Evolutionary conservation across 768 basidiomycete species (phyloP).

Genomic region (Leccinellum albellum): DNA sequence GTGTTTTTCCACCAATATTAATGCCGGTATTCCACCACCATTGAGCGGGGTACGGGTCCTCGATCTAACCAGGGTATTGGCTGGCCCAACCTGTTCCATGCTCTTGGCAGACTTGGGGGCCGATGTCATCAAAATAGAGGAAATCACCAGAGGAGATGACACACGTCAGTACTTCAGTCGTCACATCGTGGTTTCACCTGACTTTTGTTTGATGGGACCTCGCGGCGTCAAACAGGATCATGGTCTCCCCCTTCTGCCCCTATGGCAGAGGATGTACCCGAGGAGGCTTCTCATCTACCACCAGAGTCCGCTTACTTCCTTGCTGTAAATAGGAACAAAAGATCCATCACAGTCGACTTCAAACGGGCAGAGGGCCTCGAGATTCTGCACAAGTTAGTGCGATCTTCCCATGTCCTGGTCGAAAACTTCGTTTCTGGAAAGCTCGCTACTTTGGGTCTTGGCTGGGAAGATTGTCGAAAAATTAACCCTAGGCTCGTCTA

Average conservation of each 20-base stretch:
- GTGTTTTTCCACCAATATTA: conserved; percentile 11
- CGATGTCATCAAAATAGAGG: conserved; percentile 91
- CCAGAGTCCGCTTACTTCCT: conserved; percentile 94
- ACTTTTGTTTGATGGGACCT: conserved; percentile 12
- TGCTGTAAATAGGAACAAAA: conserved; percentile 83
- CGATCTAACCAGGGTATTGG: conserved; percentile 85
- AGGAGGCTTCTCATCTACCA: conserved; percentile 60
- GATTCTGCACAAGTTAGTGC: conserved; percentile 67
- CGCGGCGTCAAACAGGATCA: conserved; percentile 41
- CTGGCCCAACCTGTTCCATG: conserved; percentile 93
- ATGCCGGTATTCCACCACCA: conserved; percentile 66
- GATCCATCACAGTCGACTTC: conserved; percentile 86
- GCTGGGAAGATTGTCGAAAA: conserved; percentile 74
- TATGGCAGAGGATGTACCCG: conserved; percentile 43
- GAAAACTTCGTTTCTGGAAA: conserved; percentile 90
- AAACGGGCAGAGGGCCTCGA: conserved; percentile 74
- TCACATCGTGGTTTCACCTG: conserved; percentile 1
- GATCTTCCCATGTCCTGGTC: conserved; percentile 77
- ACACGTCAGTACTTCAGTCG: conserved; percentile 68
- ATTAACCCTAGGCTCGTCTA: conserved; percentile 84
- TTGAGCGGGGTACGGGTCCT: conserved; percentile 78
- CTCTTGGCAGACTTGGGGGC: conserved; percentile 89
- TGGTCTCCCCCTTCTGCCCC: conserved; percentile 66
- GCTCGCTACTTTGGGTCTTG: conserved; percentile 77
- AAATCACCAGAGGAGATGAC: conserved; percentile 79